phyloP scores from a whole-genome alignment of 1,139 yeast species.

The Meyerozyma sp. region DNA sequence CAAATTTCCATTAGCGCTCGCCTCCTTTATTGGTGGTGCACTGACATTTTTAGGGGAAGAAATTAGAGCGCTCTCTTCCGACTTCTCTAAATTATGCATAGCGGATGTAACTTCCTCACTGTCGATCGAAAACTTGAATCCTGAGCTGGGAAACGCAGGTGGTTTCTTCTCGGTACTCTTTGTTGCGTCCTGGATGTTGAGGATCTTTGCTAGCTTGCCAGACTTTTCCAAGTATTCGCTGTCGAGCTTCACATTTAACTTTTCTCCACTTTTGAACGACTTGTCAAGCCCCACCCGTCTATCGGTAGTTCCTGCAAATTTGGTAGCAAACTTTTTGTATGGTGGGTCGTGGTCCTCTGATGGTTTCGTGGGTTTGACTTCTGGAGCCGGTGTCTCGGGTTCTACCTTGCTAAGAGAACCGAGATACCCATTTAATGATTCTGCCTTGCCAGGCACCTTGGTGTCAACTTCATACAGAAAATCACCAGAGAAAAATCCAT shows the following conservation, averaged over 20 bases:
- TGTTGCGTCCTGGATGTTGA: conserved; percentile 23
- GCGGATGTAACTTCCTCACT: conserved; percentile 21
- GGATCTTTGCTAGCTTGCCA: conserved; percentile 21
- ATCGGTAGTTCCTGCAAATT: conserved; percentile 7
- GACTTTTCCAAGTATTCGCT: conserved; percentile 21
- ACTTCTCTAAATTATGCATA: conserved; percentile 15
- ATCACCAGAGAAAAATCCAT: conserved; percentile 30
- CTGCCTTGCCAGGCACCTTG: background rate
- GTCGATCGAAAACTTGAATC: conserved; percentile 32
- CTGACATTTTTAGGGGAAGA: background rate
- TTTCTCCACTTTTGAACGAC: conserved; percentile 13
- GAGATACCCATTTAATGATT: background rate
- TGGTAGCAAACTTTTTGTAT: background rate
- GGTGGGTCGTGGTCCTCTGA: background rate
- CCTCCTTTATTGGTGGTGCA: background rate
- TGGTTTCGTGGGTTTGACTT: background rate
- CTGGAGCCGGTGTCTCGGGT: background rate
- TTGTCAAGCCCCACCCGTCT: conserved; percentile 17
- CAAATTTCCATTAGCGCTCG: background rate
- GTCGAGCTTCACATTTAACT: conserved; percentile 20
- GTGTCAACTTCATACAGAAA: conserved; percentile 31
- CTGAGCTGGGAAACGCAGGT: conserved; percentile 29
- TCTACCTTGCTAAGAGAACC: background rate
- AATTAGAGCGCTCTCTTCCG: conserved; percentile 5
- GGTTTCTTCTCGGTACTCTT: conserved; percentile 5